phyloP scores from a whole-genome alignment of 225 moss, liverwort and hornwort genomes.

The Marchantia paleacea region DNA sequence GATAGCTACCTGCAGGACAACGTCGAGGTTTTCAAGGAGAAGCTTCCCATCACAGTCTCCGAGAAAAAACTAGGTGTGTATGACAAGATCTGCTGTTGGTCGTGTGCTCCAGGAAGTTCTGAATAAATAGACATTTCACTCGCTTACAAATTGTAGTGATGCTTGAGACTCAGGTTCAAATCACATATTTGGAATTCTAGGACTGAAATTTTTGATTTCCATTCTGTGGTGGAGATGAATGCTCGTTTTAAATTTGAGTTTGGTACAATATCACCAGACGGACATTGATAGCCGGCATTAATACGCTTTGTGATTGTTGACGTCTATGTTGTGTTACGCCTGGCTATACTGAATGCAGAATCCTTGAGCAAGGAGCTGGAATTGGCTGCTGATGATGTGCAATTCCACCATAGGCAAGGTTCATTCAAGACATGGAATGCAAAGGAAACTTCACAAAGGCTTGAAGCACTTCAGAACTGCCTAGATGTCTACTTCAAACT shows the following conservation, averaged over 20 bases:
- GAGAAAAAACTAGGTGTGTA: slow-evolving; percentile 1
- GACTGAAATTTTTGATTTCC: neutral
- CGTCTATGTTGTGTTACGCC: neutral
- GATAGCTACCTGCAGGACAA: neutral
- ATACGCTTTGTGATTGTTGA: neutral
- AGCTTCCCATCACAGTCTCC: slow-evolving; percentile 1
- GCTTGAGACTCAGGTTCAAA: too few species aligned
- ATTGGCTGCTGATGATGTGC: slow-evolving; percentile 13
- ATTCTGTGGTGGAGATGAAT: too few species aligned
- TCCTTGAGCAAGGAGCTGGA: slow-evolving; percentile 8
- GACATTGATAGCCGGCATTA: too few species aligned
- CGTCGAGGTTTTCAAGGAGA: slow-evolving; percentile 6
- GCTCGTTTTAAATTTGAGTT: too few species aligned
- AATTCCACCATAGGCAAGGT: slow-evolving; percentile 9
- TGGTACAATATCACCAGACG: too few species aligned
- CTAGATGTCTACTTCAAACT: slow-evolving; percentile 7
- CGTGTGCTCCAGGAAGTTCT: neutral
- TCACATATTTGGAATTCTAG: neutral
- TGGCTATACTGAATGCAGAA: neutral
- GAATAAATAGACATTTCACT: neutral
- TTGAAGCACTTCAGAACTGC: slow-evolving; percentile 11
- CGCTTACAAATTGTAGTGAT: too few species aligned
- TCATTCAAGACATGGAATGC: slow-evolving; percentile 10
- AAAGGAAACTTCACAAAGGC: slow-evolving; percentile 6
- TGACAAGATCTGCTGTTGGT: neutral